These are phyloP conservation scores for Sonneratia alba DNA, from an alignment of 345 rosid genomes.

Conservation along the genomic window DNA sequence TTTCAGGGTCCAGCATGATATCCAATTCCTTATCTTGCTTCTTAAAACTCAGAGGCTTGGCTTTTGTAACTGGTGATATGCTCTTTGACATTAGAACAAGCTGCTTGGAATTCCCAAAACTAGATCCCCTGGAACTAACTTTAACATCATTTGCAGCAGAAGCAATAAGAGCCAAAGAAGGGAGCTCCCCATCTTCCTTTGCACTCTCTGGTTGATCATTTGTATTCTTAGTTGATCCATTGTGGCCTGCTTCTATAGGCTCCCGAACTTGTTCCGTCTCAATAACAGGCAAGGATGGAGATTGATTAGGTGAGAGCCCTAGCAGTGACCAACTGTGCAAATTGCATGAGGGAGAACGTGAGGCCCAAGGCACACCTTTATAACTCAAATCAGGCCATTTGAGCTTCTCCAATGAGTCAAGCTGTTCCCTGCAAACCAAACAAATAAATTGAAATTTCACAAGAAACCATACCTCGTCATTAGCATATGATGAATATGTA, in stretches of 20 bases:
- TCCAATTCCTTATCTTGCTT: conserved; percentile 62
- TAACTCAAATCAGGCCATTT: conserved; percentile 61
- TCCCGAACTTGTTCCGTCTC: conserved; percentile 42
- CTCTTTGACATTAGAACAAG: conserved; percentile 72
- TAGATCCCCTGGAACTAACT: conserved; percentile 34
- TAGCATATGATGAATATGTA: neutral
- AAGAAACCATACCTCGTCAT: conserved; percentile 5
- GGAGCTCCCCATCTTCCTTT: conserved; percentile 96
- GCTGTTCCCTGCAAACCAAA: conserved; percentile 89
- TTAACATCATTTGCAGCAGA: conserved; percentile 30
- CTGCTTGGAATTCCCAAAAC: conserved; percentile 53
- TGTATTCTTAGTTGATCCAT: conserved; percentile 43
- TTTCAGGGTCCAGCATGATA: conserved; percentile 58
- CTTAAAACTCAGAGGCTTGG: conserved; percentile 59
- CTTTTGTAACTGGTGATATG: conserved; percentile 48
- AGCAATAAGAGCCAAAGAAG: conserved; percentile 49
- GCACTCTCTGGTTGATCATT: conserved; percentile 56
- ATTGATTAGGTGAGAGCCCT: conserved; percentile 32
- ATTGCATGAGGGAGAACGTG: conserved; percentile 56
- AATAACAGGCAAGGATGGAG: conserved; percentile 28
- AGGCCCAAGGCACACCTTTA: conserved; percentile 70
- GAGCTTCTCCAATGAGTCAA: conserved; percentile 66
- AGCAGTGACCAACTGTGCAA: conserved; percentile 59
- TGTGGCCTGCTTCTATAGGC: conserved; percentile 43
- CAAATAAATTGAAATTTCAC: conserved; percentile 34